Percentiles rank a stretch among this genome's conserved stretches.
Evolutionary conservation across 129 eudicot species (phyloP).

Genomic region (Smallanthus sonchifolius): DNA sequence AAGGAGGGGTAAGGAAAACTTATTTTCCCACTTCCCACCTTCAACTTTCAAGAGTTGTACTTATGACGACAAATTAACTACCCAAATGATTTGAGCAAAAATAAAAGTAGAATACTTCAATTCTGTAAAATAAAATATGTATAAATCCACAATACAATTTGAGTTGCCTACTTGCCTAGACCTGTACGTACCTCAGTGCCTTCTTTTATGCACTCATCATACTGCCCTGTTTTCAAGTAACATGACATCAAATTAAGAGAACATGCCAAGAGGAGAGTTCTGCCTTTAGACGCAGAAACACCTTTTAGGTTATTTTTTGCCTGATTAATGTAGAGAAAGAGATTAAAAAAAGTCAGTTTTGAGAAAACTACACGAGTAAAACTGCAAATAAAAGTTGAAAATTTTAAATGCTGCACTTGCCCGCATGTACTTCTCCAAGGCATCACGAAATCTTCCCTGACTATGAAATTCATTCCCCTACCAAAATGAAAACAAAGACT

Average conservation of each 20-base stretch:
- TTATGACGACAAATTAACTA: neutral
- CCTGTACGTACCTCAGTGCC: conserved; percentile 73
- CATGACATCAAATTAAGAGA: conserved; percentile 96
- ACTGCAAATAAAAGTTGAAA: neutral
- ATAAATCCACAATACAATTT: neutral
- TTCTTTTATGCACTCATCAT: conserved; percentile 84
- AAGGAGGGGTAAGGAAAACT: neutral
- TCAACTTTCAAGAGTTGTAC: neutral
- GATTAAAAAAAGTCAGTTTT: neutral
- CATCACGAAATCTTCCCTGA: conserved; percentile 68
- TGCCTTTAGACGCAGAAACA: conserved; percentile 67
- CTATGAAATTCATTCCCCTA: conserved; percentile 95
- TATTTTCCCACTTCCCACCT: neutral
- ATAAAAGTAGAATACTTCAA: neutral
- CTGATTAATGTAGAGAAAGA: conserved; percentile 30
- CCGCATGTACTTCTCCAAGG: conserved; percentile 74
- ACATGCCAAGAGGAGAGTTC: conserved; percentile 65
- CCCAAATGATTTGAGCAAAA: neutral
- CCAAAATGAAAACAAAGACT: conserved; percentile 21
- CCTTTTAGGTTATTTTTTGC: conserved; percentile 86
- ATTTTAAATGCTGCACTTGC: conserved; percentile 41
- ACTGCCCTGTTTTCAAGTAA: conserved; percentile 78
- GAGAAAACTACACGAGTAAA: conserved; percentile 10
- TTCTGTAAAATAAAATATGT: neutral
- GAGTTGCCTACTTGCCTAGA: neutral